Base-by-base conservation (phyloP, 306 rosid genomes). In the Inga laurina region DNA sequence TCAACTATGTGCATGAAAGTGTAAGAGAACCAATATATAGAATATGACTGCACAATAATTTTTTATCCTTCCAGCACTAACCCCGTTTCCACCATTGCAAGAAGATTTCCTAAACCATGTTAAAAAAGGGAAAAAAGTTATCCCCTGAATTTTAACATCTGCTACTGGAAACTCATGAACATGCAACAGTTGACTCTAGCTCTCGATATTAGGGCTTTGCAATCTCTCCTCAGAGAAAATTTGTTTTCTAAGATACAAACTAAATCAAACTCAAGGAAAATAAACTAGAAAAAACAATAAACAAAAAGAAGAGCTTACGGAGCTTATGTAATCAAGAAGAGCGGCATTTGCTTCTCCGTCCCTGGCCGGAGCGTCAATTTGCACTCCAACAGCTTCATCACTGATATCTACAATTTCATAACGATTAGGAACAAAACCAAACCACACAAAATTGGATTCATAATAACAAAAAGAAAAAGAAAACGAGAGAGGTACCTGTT, bases 291-390 rank as follows among this genome's bases (percentile, higher is more conserved):
- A 4, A n/a, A 43, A 34, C 3, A 18, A 30, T 3, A 10, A 79
- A 27, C 11, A 52, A 21, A 39, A 24, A 30, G 62, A 2, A 2
- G 48, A 79, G 15, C 93, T 85, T 79, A 93, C 98, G 15, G 94
- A 89, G 83, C 93, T 87, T 3, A 93, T 87, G 83, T 88, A 93
- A 70, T 92, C 93, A 13, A 96, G 90, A 67, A 96, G 98, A 21
- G 97, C 98, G 13, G 96, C 97, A 83, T 93, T 96, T 74, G 99
- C 99, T 87, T 95, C 98, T 15, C 98, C 97, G 81, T 96, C 99
- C 82, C 91, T 96, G 0, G 98, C 92, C 4, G 99, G 98, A 14
- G 97, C 97, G 81, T 92, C 97, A 52, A 93, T 96, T 85, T 93
- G 97, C 37, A 96, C 97, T 27, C 97, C 98, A 27, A 96, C 84